Evolutionary conservation across 169 alveolate genomes (phyloP).

Genomic region (Babesia caballi): DNA sequence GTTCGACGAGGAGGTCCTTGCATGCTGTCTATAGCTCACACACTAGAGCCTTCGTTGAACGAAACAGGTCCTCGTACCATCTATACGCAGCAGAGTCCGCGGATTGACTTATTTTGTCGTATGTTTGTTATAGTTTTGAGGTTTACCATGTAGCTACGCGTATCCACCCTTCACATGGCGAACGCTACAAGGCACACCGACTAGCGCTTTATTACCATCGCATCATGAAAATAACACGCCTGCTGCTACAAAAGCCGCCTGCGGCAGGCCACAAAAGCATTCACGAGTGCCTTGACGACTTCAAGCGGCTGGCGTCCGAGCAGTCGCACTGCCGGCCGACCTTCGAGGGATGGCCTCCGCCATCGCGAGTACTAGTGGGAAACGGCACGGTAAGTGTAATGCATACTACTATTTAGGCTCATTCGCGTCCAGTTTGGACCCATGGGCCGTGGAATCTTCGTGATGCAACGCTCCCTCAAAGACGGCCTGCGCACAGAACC

Average conservation of each 20-base stretch:
- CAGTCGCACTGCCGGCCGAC: slow-evolving; percentile 14
- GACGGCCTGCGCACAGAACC: slow-evolving; percentile 59
- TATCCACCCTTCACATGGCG: neutral
- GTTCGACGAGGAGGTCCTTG: too few species aligned
- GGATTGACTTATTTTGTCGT: too few species aligned
- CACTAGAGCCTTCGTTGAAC: too few species aligned
- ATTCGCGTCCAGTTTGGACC: slow-evolving; percentile 30
- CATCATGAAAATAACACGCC: neutral
- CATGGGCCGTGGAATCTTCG: slow-evolving; percentile 37
- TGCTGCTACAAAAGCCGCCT: neutral
- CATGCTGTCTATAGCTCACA: too few species aligned
- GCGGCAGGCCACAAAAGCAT: neutral
- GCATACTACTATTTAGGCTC: neutral
- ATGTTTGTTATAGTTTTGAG: too few species aligned
- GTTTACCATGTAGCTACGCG: too few species aligned
- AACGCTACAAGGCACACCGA: neutral
- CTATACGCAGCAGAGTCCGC: too few species aligned
- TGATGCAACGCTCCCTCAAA: slow-evolving; percentile 40
- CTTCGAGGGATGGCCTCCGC: slow-evolving; percentile 67
- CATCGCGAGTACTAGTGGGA: slow-evolving; percentile 10
- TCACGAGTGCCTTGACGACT: slow-evolving; percentile 7
- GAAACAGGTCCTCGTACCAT: too few species aligned
- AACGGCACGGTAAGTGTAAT: slow-evolving; percentile 16
- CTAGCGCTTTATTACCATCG: neutral
- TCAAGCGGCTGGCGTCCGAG: slow-evolving; percentile 37